Evolutionary conservation across 768 basidiomycete species (phyloP).

Genomic region (Pleurotus ostreatus): DNA sequence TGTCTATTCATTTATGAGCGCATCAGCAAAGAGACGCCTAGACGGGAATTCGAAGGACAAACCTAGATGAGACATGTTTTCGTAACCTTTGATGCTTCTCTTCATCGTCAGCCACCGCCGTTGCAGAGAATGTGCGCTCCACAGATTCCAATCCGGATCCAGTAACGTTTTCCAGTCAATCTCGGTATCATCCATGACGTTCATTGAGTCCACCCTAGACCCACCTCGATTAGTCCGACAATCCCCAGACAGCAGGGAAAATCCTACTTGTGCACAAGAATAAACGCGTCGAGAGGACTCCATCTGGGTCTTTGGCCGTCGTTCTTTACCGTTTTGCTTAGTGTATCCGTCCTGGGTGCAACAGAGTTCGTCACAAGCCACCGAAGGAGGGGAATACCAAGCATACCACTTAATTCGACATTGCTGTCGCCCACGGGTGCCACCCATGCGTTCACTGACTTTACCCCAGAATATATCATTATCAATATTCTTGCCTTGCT

Average conservation of each 20-base stretch:
- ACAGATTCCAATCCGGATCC: conserved; percentile 77
- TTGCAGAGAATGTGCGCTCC: conserved; percentile 79
- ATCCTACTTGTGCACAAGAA: conserved; percentile 76
- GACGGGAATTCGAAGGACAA: conserved; percentile 10
- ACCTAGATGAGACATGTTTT: conserved; percentile 82
- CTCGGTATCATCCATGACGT: conserved; percentile 76
- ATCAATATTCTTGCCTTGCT: conserved; percentile 68
- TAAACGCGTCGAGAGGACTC: conserved; percentile 72
- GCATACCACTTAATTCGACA: conserved; percentile 83
- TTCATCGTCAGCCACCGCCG: conserved; percentile 83
- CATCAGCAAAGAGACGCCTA: conserved; percentile 3
- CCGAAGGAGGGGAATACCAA: neutral
- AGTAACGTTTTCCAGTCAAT: conserved; percentile 80
- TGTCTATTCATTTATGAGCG: conserved; percentile 44
- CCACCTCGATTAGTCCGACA: conserved; percentile 2
- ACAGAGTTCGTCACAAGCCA: too few relatives aligned
- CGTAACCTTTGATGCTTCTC: conserved; percentile 66
- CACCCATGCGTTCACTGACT: conserved; percentile 75
- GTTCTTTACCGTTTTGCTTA: conserved; percentile 70
- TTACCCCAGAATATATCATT: conserved; percentile 82
- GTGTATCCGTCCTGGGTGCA: conserved; percentile 62
- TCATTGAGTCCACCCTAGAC: conserved; percentile 64
- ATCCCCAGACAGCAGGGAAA: neutral
- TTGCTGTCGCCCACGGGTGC: conserved; percentile 72
- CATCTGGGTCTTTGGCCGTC: conserved; percentile 69